These are phyloP conservation scores for Phialophora macrospora DNA, from an alignment of 2,329 filamentous ascomycete species.

Conservation along the genomic window DNA sequence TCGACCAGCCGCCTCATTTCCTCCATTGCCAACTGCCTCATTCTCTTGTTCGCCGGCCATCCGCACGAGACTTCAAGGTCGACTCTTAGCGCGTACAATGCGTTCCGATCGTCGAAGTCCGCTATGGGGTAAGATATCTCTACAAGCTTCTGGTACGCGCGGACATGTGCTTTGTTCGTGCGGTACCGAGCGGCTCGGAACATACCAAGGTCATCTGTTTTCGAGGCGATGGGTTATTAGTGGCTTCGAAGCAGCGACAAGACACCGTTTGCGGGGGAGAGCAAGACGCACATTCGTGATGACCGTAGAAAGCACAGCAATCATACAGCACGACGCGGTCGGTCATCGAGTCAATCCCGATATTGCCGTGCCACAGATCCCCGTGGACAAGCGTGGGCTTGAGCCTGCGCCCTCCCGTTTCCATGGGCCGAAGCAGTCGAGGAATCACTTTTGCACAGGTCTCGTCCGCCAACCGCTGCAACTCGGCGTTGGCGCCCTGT, in stretches of 20 bases:
- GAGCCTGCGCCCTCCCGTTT: slow-evolving; percentile 41
- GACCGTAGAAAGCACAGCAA: slow-evolving; percentile 5
- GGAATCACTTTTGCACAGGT: slow-evolving; percentile 43
- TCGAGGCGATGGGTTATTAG: no score
- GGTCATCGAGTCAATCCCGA: slow-evolving; percentile 22
- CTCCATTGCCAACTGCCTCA: slow-evolving; percentile 30
- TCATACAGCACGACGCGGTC: slow-evolving; percentile 29
- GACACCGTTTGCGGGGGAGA: background rate
- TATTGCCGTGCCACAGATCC: slow-evolving; percentile 45
- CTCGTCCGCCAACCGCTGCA: slow-evolving; percentile 23
- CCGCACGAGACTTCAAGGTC: slow-evolving; percentile 7
- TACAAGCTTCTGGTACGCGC: background rate
- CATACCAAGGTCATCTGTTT: slow-evolving; percentile 11
- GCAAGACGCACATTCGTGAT: slow-evolving; percentile 11
- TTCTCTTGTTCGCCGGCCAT: slow-evolving; percentile 16
- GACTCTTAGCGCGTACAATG: slow-evolving; percentile 41
- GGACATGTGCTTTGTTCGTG: background rate
- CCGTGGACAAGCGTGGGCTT: slow-evolving; percentile 43
- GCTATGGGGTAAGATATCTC: slow-evolving; percentile 35
- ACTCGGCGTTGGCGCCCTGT: slow-evolving; percentile 31
- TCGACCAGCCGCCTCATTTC: slow-evolving; percentile 34
- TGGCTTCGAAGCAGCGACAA: no score
- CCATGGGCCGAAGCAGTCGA: slow-evolving; percentile 44
- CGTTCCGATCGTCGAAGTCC: slow-evolving; percentile 42
- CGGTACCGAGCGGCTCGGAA: slow-evolving; percentile 9